Base-by-base conservation (phyloP, 352 stramenopile species). In the Phytophthora kernoviae region DNA sequence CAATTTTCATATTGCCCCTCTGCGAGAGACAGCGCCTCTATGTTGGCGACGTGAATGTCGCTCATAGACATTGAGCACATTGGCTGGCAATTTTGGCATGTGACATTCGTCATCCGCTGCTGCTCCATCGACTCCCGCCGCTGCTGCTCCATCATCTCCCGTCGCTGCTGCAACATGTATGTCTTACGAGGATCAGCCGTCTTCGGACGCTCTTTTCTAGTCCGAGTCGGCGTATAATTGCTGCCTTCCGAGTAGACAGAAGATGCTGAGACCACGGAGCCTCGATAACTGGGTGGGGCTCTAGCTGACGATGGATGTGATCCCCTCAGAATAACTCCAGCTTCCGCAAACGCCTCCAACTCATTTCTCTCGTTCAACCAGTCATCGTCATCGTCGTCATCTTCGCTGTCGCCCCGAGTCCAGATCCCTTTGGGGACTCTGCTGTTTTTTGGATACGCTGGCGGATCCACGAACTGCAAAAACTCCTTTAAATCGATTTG, bases 401-500 rank as follows among this genome's bases (percentile, higher is more conserved):
- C 59, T 15, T 66, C 48, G 11, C 75, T 45, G 46, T 58, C 43
- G 42, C 50, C 50, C 26, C 45, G 53, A 5, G 82, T 90, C 82
- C 82, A 91, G 21, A 91, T 58, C 0, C 84, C 84, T 12, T 73
- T 45, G 5, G 76, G 79, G 17, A 92, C 77, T 46, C 61, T 62
- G 40, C 72, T 89, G 46, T 90, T 84, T 2, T 44, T 20, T 0
- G 80, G 73, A 36, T 91, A 89, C 21, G 84, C 84, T 1, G 77
- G 66, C 18, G 71, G 70, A 43, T 92, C 82, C 5, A 94, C 70
- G 46, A 83, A 78, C 54, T 92, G 79, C 26, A 94, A 67, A 36
- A 94, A 92, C 59, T 90, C 82, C 39, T 86, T 69, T 10, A 94
- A 46, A 41, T 94, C 78, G 53, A 94, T 91, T 47, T 88, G 70